phyloP scores from a whole-genome alignment of 257 asterid species.

The Verbena officinalis region DNA sequence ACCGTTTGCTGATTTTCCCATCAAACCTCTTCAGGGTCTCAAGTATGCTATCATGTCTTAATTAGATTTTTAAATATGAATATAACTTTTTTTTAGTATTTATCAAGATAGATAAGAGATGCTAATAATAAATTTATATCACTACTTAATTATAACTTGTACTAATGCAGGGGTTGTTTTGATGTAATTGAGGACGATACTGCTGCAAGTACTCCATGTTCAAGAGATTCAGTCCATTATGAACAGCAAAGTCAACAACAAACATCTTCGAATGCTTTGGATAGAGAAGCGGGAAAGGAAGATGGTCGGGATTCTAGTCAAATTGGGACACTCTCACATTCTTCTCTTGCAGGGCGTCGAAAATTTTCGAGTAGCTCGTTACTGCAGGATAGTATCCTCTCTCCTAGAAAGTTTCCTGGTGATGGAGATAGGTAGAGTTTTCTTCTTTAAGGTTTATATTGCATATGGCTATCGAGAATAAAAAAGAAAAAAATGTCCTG shows the following conservation, averaged over 20 bases:
- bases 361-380: conserved; percentile 60
- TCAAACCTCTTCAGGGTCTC: conserved; percentile 88
- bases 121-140: conserved; percentile 6
- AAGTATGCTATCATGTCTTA: conserved; percentile 58
- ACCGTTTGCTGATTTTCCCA: conserved; percentile 84
- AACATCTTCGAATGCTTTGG: conserved; percentile 36
- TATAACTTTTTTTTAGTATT: too few species aligned
- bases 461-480: too few species aligned
- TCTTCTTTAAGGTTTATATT: conserved; percentile 16
- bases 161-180: conserved; percentile 75
- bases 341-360: conserved; percentile 52
- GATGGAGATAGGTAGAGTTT: conserved; percentile 75
- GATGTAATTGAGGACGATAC: conserved; percentile 77
- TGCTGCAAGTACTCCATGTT: conserved; percentile 63
- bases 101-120: too few species aligned
- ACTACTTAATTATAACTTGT: conserved; percentile 1
- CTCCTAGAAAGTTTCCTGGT: conserved; percentile 56
- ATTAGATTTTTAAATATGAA: too few species aligned
- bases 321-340: conserved; percentile 51
- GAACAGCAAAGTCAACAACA: conserved; percentile 46
- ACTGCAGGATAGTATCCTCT: conserved; percentile 57
- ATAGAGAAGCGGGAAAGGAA: conserved; percentile 51
- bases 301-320: conserved; percentile 48
- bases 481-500: too few species aligned
- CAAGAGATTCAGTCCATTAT: conserved; percentile 54